Base-by-base conservation (phyloP, 164 flowering plant species). In the Pachysandra terminalis region DNA sequence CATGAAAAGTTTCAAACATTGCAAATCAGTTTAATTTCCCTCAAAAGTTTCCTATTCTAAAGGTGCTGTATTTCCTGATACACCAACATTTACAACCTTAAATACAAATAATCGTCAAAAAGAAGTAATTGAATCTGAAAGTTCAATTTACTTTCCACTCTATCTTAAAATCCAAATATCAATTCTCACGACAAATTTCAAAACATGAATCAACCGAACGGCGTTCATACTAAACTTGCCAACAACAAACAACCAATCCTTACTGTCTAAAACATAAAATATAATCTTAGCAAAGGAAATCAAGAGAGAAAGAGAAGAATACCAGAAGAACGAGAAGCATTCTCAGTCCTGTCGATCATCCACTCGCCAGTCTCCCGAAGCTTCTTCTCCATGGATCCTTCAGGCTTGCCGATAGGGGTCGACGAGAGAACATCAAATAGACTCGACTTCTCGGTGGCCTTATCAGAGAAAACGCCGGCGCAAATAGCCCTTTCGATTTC, bases 401-500 rank as follows among this genome's bases (percentile, higher is more conserved):
- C 91, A 48, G 65, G 68, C 66, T 65, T 65, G 19, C 84, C 79
- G 35, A 66, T 67, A 12, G 78, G 57, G 40, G 58, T 77, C 56
- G 79, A 71, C 71, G 79, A 49, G 1, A 82, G n/a, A 41, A 35
- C 70, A 54, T 81, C 81, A 28, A 79, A 75, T 21, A 75, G 25
- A 12, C 75, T 71, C 65, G 68, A 66, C 22, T 70, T 75, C 64
- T 82, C 57, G 68, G 81, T 65, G 56, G 80, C 82, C 16, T 68
- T 24, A 64, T 87, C 83, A 5, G 83, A 81, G 69, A 68, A 84
- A 2, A 80, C 59, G 35, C 91, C 96, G 21, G 90, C 85, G 7
- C 92, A 91, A 37, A 91, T 84, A 23, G 88, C 92, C 24, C 84
- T 77, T 75, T 91, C 92, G n/a, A 91, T 80, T 64, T 87, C 85